A percentile compares a stretch with the other conserved stretches of the same genome.
Conservation (phyloP, 495 filamentous ascomycete species). For the Achaetomiella virescens region DNA sequence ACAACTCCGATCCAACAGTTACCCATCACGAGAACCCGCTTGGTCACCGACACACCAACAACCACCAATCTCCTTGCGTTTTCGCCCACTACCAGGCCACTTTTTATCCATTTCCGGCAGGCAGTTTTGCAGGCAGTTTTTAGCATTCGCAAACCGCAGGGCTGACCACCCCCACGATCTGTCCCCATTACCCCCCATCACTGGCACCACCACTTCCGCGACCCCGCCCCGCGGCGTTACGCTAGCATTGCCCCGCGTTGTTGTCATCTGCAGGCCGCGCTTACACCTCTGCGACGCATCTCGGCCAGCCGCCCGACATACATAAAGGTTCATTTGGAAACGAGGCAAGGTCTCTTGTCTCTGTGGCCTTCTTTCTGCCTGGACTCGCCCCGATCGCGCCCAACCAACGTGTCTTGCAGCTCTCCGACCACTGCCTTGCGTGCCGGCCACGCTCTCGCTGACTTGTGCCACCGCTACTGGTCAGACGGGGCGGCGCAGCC, state of each 20-base stretch:
- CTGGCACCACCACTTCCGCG: neutral
- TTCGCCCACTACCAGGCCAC: too few species aligned
- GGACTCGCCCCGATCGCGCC: neutral
- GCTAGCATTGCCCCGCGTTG: neutral
- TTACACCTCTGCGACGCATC: neutral
- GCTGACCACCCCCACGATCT: neutral
- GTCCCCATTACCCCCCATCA: neutral
- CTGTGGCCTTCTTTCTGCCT: neutral
- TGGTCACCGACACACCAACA: neutral
- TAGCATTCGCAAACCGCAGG: neutral
- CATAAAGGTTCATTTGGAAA: too few species aligned
- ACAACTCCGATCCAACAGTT: neutral
- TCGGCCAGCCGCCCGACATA: neutral
- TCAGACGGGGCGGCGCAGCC: slow-evolving; percentile 2
- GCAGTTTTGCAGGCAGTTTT: neutral
- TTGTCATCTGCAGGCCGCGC: slow-evolving; percentile 1
- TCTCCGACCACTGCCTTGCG: neutral
- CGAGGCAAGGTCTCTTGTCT: too few species aligned
- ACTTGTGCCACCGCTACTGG: slow-evolving; percentile 9
- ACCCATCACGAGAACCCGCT: neutral
- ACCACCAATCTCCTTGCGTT: neutral
- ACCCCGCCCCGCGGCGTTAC: neutral
- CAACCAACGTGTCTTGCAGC: neutral
- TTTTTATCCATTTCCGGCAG: neutral
- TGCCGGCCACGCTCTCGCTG: slow-evolving; percentile 3